Conservation (phyloP, 2,329 filamentous ascomycete genomes). For the Monascus ruber region DNA sequence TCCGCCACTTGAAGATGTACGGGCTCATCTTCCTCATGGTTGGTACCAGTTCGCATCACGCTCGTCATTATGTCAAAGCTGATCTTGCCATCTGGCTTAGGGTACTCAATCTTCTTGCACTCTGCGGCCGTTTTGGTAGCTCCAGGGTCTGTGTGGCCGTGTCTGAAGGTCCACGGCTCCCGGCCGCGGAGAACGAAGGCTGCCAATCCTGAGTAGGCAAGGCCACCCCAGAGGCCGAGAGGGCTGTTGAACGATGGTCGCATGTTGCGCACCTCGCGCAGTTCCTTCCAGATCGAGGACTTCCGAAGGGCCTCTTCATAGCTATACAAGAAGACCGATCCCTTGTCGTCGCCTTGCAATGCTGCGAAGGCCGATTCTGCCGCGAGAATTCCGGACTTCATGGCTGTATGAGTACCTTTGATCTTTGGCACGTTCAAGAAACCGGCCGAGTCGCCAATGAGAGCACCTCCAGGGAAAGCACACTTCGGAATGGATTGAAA, state of each 20-base stretch:
- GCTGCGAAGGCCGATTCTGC: constrained; percentile 82
- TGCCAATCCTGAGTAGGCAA: constrained; percentile 87
- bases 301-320: constrained; percentile 83
- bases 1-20: constrained; percentile 91
- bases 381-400: constrained; percentile 94
- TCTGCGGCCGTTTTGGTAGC: constrained; percentile 70
- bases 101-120: constrained; percentile 84
- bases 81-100: constrained; percentile 90
- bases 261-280: constrained; percentile 95
- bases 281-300: constrained; percentile 84
- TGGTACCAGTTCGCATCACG: constrained; percentile 89
- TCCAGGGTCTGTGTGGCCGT: constrained; percentile 64
- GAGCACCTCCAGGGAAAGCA: constrained; percentile 85
- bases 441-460: constrained; percentile 92
- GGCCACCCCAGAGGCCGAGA: constrained; percentile 77
- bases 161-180: constrained; percentile 83
- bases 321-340: constrained; percentile 80
- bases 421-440: constrained; percentile 98
- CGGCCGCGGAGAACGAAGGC: constrained; percentile 77
- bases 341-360: constrained; percentile 45
- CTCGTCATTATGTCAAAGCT: constrained; percentile 94
- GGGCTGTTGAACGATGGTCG: constrained; percentile 85
- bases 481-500: constrained; percentile 98
- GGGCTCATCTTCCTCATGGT: constrained; percentile 97
- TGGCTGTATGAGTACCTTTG: constrained; percentile 95